Evolutionary conservation across 2,329 filamentous ascomycete genomes (phyloP), one percentile per base, ranked within the genome.

Genomic region (Sporothrix variecibatus): DNA sequence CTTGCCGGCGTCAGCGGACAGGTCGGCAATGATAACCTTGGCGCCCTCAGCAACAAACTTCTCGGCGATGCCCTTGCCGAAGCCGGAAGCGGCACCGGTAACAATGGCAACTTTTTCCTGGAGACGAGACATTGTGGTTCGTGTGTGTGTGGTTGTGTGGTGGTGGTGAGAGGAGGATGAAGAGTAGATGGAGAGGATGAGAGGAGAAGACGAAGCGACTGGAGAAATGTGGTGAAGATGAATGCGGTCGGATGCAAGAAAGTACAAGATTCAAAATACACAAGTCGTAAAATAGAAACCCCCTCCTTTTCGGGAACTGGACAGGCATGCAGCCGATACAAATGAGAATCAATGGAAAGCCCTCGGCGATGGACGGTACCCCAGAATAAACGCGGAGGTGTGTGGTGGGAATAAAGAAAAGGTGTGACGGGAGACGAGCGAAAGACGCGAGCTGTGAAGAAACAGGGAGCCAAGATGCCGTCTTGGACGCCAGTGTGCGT

Each of bases 51-150:
- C 65, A 51, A 76, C 74, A 60, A 78, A 79, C 74, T 76, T 78
- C 81, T 84, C 82, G 2, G 86, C 85, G 70, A 89, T 90, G 34
- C 84, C 87, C 74, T 86, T 86, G 49, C 88, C 88, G 77, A 90
- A 89, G 5, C 88, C 88, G 12, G 85, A 86, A 11, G 85, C 87
- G 5, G 82, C 88, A 46, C 85, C 87, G 7, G 88, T 89, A 28
- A 90, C 85, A 72, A 90, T 86, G 72, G 87, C 87, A 8, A 89
- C 86, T 79, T 88, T 89, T 77, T 84, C 85, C 71, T 85, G 80
- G 58, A 89, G 83, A 76, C 85, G 82, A 49, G 74, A 68, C 75
- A 76, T 76, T 34, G 15, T 73, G 69, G 40, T 67, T 38, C 28
- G 34, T 56, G 23, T 56, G 51, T 28, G 23, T 12, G 34, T 34